phyloP scores from a whole-genome alignment of 441 rosid species.

The Caryocar brasiliense region DNA sequence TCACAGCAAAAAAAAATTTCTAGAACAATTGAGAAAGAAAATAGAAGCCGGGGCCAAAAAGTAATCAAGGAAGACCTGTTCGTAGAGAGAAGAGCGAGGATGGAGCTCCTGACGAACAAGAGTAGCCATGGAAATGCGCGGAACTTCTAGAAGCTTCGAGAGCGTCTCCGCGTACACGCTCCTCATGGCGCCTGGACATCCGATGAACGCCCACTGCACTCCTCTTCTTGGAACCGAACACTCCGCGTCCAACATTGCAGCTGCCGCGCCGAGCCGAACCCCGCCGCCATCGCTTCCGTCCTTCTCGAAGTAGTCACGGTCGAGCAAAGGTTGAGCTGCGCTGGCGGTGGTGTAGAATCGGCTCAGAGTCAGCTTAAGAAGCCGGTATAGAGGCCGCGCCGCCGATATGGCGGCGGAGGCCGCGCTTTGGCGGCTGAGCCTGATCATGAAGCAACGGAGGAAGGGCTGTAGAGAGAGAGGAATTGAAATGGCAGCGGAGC shows the following conservation, averaged over 20 bases:
- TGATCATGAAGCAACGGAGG: conserved; percentile 15
- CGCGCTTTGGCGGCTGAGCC: conserved; percentile 10
- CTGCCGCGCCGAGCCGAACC: background rate
- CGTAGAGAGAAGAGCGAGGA: conserved; percentile 22
- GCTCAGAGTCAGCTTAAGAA: background rate
- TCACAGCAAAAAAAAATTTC: background rate
- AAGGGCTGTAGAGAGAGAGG: background rate
- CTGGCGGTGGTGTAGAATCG: conserved; percentile 21
- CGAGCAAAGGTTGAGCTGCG: conserved; percentile 22
- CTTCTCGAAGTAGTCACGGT: conserved; percentile 16
- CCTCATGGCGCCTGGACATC: conserved; percentile 35
- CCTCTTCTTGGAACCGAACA: conserved; percentile 22
- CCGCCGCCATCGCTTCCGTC: conserved; percentile 1
- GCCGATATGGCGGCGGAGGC: background rate
- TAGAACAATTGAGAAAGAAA: background rate
- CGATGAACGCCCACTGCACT: conserved; percentile 48
- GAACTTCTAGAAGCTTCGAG: conserved; percentile 37
- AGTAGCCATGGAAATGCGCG: conserved; percentile 41
- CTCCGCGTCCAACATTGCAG: conserved; percentile 14
- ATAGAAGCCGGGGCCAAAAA: background rate
- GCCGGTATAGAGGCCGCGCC: conserved; percentile 1
- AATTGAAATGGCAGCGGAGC: too few species aligned
- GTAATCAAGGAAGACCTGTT: conserved; percentile 7
- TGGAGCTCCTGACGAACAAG: conserved; percentile 46
- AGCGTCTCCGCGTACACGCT: conserved; percentile 32